A percentile compares a stretch with the other conserved stretches of the same genome.
These are phyloP conservation scores for Russula sp. DNA, from an alignment of 768 basidiomycete genomes.

Conservation along the genomic window DNA sequence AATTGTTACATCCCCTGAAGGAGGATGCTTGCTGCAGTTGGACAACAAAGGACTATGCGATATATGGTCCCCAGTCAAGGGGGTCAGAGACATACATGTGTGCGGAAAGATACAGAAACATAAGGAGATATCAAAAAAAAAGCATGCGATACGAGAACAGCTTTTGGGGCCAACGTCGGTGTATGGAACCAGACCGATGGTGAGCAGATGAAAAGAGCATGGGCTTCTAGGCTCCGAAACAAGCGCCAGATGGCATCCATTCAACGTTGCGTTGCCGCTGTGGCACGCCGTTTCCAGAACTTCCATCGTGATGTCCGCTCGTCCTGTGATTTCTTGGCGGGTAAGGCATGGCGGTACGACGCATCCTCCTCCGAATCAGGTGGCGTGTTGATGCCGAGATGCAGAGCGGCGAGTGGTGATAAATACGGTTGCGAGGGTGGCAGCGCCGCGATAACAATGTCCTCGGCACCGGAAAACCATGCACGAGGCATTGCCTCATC, in stretches of 20 bases:
- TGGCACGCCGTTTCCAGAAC: slow-evolving; percentile 1
- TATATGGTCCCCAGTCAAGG: neutral
- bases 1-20: too few species aligned
- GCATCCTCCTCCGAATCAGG: slow-evolving; percentile 28
- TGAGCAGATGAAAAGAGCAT: neutral
- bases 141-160: neutral
- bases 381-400: slow-evolving; percentile 13
- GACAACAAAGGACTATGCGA: neutral
- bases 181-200: too few species aligned
- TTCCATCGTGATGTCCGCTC: neutral
- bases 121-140: too few species aligned
- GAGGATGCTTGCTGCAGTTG: neutral
- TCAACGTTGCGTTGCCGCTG: neutral
- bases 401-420: neutral
- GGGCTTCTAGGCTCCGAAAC: too few species aligned
- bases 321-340: neutral
- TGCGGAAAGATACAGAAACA: neutral
- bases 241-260: neutral
- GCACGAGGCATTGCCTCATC: slow-evolving; percentile 24
- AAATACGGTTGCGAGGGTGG: neutral
- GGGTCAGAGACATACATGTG: neutral
- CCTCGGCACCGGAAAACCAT: slow-evolving; percentile 29
- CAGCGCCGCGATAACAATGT: slow-evolving; percentile 27
- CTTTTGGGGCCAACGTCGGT: neutral
- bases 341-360: neutral